phyloP scores from a whole-genome alignment of 345 rosid genomes.

The Anacardium occidentale region DNA sequence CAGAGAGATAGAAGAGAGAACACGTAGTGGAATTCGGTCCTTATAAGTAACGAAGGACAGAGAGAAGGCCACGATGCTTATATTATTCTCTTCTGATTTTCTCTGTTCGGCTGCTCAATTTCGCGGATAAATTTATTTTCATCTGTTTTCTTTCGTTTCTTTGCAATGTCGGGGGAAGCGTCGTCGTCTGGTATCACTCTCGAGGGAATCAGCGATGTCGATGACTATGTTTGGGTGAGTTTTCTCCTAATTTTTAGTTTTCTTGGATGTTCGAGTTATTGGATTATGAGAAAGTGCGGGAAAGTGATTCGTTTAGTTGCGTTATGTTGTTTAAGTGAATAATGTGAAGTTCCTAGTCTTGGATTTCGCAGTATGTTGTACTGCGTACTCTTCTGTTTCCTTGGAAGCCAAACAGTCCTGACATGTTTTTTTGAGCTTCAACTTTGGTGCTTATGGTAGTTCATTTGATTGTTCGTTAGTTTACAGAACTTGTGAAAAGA shows the following conservation, averaged over 20 bases:
- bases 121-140: background rate
- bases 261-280: conserved; percentile 10
- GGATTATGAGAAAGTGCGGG: conserved; percentile 25
- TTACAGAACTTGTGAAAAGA: conserved; percentile 11
- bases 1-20: conserved; percentile 19
- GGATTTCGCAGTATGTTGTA: background rate
- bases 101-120: conserved; percentile 10
- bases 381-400: conserved; percentile 12
- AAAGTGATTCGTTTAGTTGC: background rate
- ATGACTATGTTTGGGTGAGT: conserved; percentile 59
- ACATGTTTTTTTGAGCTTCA: background rate
- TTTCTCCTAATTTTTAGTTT: background rate
- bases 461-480: conserved; percentile 25
- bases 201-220: conserved; percentile 61
- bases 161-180: conserved; percentile 47
- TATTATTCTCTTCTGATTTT: conserved; percentile 10
- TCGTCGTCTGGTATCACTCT: conserved; percentile 38
- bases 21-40: conserved; percentile 58
- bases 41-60: conserved; percentile 28
- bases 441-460: conserved; percentile 22
- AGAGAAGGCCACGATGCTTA: background rate
- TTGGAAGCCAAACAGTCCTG: conserved; percentile 16
- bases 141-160: background rate
- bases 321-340: background rate
- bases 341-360: conserved; percentile 3